Evolutionary conservation across 2,329 filamentous ascomycete genomes (phyloP).

Genomic region (Fusarium stilboides): DNA sequence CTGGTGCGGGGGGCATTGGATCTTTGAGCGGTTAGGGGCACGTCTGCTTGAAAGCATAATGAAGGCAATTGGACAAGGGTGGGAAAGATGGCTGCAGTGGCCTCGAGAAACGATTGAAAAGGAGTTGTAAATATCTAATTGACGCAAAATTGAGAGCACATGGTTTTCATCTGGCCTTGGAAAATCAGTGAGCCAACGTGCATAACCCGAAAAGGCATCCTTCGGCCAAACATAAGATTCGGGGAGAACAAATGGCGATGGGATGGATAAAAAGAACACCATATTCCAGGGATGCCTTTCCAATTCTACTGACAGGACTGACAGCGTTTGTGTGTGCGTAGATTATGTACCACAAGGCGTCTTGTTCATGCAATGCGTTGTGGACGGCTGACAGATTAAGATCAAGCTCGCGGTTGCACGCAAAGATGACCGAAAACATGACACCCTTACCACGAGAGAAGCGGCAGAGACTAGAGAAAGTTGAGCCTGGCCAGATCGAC

Average conservation of each 20-base stretch:
- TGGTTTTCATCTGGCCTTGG: neutral
- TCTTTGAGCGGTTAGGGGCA: neutral
- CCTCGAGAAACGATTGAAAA: neutral
- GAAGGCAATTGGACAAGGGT: neutral
- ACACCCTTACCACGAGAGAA: neutral
- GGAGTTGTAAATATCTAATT: neutral
- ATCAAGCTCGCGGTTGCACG: neutral
- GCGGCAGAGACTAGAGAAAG: neutral
- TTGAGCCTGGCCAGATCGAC: neutral
- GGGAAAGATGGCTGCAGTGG: slow-evolving; percentile 7
- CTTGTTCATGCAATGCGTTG: neutral
- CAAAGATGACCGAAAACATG: neutral
- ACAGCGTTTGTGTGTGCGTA: neutral
- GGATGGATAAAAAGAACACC: too few species aligned
- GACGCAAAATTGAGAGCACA: neutral
- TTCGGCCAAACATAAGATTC: too few species aligned
- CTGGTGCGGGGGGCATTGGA: neutral
- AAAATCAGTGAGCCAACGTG: neutral
- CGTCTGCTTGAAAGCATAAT: neutral
- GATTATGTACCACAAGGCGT: neutral
- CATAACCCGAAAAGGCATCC: too few species aligned
- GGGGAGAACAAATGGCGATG: too few species aligned
- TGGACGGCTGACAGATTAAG: neutral
- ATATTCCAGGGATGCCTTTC: too few species aligned
- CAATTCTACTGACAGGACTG: too few species aligned